These are phyloP conservation scores for Cordyceps farinosa DNA, from an alignment of 2,329 filamentous ascomycete species.

Conservation along the genomic window DNA sequence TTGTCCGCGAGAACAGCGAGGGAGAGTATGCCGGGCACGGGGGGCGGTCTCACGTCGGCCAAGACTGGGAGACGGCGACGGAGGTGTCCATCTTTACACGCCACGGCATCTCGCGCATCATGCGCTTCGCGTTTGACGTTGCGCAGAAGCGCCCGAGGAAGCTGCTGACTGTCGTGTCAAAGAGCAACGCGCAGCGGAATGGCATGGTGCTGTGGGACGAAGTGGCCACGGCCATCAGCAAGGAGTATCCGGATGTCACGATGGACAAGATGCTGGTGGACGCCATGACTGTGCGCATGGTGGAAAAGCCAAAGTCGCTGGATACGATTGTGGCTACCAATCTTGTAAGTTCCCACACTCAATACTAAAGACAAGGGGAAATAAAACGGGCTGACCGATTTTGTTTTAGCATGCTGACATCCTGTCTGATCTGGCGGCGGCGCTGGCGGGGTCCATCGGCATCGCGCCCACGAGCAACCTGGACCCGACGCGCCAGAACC, in stretches of 20 bases:
- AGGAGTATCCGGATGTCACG: slow-evolving; percentile 57
- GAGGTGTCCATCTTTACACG: slow-evolving; percentile 62
- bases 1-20: slow-evolving; percentile 64
- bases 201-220: slow-evolving; percentile 69
- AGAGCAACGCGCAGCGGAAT: slow-evolving; percentile 63
- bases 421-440: slow-evolving; percentile 66
- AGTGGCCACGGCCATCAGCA: slow-evolving; percentile 50
- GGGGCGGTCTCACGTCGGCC: slow-evolving; percentile 55
- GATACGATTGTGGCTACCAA: slow-evolving; percentile 65
- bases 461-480: slow-evolving; percentile 69
- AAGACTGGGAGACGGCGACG: slow-evolving; percentile 58
- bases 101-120: slow-evolving; percentile 54
- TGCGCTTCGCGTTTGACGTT: slow-evolving; percentile 61
- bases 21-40: slow-evolving; percentile 65
- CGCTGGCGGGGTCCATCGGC: slow-evolving; percentile 66
- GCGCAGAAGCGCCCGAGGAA: slow-evolving; percentile 55
- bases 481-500: slow-evolving; percentile 53
- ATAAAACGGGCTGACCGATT: background rate
- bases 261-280: slow-evolving; percentile 65
- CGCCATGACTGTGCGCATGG: slow-evolving; percentile 64
- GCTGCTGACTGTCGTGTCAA: slow-evolving; percentile 60
- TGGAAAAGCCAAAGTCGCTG: slow-evolving; percentile 54
- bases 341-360: slow-evolving; percentile 31
- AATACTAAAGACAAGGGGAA: background rate
- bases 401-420: slow-evolving; percentile 53